A percentile compares a stretch with the other conserved stretches of the same genome.
Conservation (phyloP, 352 stramenopile species). For the Globisporangium paroecandrum region DNA sequence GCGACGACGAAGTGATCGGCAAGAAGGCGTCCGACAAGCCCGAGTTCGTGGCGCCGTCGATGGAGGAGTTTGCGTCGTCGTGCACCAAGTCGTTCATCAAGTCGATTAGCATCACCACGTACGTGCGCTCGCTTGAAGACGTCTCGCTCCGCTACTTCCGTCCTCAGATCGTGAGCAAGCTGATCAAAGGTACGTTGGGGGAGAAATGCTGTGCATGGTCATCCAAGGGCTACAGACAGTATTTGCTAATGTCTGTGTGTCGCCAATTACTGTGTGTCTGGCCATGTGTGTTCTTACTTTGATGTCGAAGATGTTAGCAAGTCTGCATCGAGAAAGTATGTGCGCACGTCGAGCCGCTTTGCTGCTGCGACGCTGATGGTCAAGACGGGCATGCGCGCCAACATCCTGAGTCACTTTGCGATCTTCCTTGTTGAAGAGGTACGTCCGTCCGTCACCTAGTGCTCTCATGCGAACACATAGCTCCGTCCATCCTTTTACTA, state of each 20-base stretch:
- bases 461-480: not conserved
- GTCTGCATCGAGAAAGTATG: conserved; percentile 75
- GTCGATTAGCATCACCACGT: conserved; percentile 80
- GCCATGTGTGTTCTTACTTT: too few relatives aligned
- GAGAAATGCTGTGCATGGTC: not conserved
- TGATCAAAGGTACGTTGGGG: conserved; percentile 64
- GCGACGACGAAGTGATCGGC: conserved; percentile 34
- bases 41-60: conserved; percentile 47
- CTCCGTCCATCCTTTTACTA: not conserved
- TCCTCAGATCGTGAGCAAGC: conserved; percentile 63
- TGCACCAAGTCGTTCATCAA: conserved; percentile 68
- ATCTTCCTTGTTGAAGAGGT: conserved; percentile 87
- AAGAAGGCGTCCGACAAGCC: conserved; percentile 33
- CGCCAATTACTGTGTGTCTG: not conserved
- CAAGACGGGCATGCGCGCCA: conserved; percentile 77
- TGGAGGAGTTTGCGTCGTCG: conserved; percentile 51
- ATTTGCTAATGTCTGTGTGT: conserved; percentile 9
- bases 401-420: conserved; percentile 66
- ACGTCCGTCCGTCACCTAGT: conserved; percentile 13
- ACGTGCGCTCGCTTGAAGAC: conserved; percentile 71
- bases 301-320: conserved; percentile 49
- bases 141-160: conserved; percentile 49
- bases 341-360: conserved; percentile 55
- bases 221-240: not conserved
- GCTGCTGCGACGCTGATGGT: conserved; percentile 56